Base-by-base conservation (phyloP, 2,329 filamentous ascomycete species). In the Leptographium lundbergii region DNA sequence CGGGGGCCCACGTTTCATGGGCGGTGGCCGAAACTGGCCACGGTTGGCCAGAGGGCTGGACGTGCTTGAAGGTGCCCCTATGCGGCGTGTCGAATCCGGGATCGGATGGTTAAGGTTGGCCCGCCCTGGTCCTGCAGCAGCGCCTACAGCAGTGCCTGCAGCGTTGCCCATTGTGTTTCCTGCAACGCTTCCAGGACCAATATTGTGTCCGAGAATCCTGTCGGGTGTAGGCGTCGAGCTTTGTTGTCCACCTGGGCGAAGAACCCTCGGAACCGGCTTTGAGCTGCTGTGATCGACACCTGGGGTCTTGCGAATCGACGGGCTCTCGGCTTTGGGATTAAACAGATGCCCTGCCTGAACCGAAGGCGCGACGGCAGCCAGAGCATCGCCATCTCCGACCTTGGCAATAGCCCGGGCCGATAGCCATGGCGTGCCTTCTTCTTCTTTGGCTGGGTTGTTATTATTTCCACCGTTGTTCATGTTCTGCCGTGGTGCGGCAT, bases 261-360 rank as follows among this genome's bases (percentile, higher is more conserved):
- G 56, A 34, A 57, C 77, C 62, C 79, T 81, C 4, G 79, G 80
- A 2, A 96, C 74, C 0, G 91, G 89, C 57, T 86, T 85, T 5
- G 88, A 91, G 57, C 82, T 86, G 25, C 75, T 84, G 67, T 95
- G 89, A 67, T 96, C 90, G 47, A 96, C 81, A 2, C 91, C 91
- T 0, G 88, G 87, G 0, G 92, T 96, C 69, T 92, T 91, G 62
- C 89, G 83, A 67, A 96, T 91, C 0, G 91, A 94, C 0, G 91
- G 91, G 62, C 86, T 89, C 66, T 91, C 87, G 6, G 84, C 79
- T 60, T 84, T 84, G 3, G 87, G 87, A 65, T 91, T 87, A 70
- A 91, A 92, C 27, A 78, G 74, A 14, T 82, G 77, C 6, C 74
- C 74, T 9, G 73, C 72, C 45, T 74, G 71, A 3, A 75, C 75